Evolutionary conservation across 2,329 filamentous ascomycete genomes (phyloP).

Genomic region (Cryphonectria parasitica): DNA sequence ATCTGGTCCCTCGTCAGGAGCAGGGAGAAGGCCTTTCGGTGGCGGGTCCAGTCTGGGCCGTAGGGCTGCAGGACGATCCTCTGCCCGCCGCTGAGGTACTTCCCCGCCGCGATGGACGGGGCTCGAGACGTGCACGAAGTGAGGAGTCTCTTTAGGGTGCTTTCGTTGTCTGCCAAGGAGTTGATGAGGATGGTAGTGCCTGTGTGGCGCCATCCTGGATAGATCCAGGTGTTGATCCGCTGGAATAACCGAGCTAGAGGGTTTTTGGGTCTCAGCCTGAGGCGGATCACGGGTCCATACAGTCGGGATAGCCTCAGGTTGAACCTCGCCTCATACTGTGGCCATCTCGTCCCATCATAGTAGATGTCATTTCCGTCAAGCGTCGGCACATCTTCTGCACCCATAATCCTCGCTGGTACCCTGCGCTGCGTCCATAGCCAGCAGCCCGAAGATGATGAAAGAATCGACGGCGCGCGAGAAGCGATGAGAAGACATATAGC

Average conservation of each 20-base stretch:
- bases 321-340: slow-evolving; percentile 25
- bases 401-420: background rate
- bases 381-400: background rate
- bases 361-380: slow-evolving; percentile 21
- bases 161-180: slow-evolving; percentile 19
- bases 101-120: slow-evolving; percentile 23
- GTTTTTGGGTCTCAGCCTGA: slow-evolving; percentile 9
- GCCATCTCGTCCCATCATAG: slow-evolving; percentile 20
- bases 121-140: slow-evolving; percentile 20
- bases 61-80: slow-evolving; percentile 26
- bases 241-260: background rate
- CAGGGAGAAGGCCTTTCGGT: slow-evolving; percentile 20
- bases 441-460: background rate
- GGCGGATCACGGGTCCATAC: slow-evolving; percentile 18
- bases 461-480: background rate
- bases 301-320: slow-evolving; percentile 23
- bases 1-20: slow-evolving; percentile 23
- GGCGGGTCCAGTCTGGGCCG: slow-evolving; percentile 20
- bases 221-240: slow-evolving; percentile 4
- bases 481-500: background rate
- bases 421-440: too few relatives aligned
- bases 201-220: background rate
- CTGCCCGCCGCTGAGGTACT: slow-evolving; percentile 25
- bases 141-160: slow-evolving; percentile 13
- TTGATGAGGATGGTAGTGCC: slow-evolving; percentile 26